Evolutionary conservation across 441 rosid species (phyloP).

Genomic region (Oxalis stricta): DNA sequence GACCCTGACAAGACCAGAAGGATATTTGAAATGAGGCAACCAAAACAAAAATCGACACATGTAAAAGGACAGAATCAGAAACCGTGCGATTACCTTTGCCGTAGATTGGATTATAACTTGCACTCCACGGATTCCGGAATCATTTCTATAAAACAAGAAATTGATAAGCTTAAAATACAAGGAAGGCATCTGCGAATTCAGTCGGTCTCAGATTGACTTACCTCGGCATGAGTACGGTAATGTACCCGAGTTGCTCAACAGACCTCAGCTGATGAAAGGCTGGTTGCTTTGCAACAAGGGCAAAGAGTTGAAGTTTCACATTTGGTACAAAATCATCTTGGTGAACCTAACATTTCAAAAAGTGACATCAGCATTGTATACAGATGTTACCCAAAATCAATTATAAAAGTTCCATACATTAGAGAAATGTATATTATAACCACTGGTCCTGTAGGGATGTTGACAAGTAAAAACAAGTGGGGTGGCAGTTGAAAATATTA

Average conservation of each 20-base stretch:
- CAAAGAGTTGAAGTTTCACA: conserved; percentile 66
- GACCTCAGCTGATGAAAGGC: conserved; percentile 92
- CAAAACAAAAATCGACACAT: neutral
- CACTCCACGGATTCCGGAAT: conserved; percentile 54
- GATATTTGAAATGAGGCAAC: conserved; percentile 1
- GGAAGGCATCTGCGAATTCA: neutral
- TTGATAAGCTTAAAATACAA: conserved; percentile 2
- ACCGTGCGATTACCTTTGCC: conserved; percentile 35
- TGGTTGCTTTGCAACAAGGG: conserved; percentile 61
- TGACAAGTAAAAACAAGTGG: too few relatives aligned
- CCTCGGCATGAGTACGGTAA: conserved; percentile 60
- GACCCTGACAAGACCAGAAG: conserved; percentile 37
- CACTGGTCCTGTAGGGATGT: too few relatives aligned
- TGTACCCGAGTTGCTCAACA: conserved; percentile 88
- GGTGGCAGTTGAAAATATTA: too few relatives aligned
- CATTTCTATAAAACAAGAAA: conserved; percentile 26
- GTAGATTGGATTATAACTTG: conserved; percentile 80
- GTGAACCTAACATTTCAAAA: conserved; percentile 28
- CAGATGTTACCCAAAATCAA: neutral
- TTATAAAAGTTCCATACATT: neutral
- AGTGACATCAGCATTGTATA: conserved; percentile 7
- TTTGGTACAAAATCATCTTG: conserved; percentile 63
- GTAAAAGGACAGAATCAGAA: neutral
- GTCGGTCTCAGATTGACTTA: conserved; percentile 6
- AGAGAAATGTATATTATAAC: neutral